These are phyloP conservation scores for Paramyrothecium sp. DNA, from an alignment of 2,329 filamentous ascomycete species.

Conservation along the genomic window DNA sequence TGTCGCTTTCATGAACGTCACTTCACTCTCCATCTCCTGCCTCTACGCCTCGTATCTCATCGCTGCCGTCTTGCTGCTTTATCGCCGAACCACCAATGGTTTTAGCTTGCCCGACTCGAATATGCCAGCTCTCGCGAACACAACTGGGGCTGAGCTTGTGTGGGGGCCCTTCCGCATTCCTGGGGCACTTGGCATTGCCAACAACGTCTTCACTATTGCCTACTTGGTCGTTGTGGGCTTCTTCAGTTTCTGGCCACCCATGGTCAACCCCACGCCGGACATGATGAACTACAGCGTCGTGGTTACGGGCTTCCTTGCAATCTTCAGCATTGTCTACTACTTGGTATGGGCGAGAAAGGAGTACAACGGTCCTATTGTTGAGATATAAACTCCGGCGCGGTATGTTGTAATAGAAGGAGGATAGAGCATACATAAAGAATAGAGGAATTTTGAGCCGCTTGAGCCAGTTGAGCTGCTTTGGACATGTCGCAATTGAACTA, in stretches of 20 bases:
- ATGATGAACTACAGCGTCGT: conserved; percentile 49
- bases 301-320: conserved; percentile 37
- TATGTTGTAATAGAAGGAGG: background rate
- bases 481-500: too few species aligned
- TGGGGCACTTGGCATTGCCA: conserved; percentile 47
- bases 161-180: conserved; percentile 58
- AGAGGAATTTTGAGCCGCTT: too few species aligned
- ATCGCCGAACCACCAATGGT: conserved; percentile 24
- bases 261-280: conserved; percentile 21
- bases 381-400: conserved; percentile 11
- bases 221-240: conserved; percentile 56
- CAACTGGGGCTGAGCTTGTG: conserved; percentile 23
- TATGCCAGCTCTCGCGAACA: conserved; percentile 25
- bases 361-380: conserved; percentile 43
- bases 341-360: conserved; percentile 35
- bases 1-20: conserved; percentile 26
- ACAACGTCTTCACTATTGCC: conserved; percentile 51
- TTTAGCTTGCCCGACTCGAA: conserved; percentile 20
- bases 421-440: too few species aligned
- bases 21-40: conserved; percentile 25
- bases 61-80: conserved; percentile 21
- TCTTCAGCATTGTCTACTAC: conserved; percentile 48
- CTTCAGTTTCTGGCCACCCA: conserved; percentile 51
- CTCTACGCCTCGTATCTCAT: conserved; percentile 28
- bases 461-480: too few species aligned